Conservation (phyloP, 148 eudicot genomes). For the Talinum fruticosum region DNA sequence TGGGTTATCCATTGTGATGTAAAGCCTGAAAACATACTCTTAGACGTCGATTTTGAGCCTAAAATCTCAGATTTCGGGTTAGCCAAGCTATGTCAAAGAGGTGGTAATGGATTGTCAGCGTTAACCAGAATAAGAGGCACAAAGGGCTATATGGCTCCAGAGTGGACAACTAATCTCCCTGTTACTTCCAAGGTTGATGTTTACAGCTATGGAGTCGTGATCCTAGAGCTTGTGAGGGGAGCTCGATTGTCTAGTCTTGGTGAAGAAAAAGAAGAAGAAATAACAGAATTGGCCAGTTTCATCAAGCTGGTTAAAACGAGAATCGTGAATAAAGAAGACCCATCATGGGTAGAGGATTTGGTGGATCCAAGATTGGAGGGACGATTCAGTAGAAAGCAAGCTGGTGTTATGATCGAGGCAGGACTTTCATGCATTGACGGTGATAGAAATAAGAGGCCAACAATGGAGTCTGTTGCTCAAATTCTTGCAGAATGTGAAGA, state of each 20-base stretch:
- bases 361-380: background rate
- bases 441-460: background rate
- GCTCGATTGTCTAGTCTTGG: background rate
- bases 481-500: background rate
- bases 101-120: background rate
- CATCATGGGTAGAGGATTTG: background rate
- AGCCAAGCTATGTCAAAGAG: background rate
- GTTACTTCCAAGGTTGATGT: background rate
- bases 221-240: background rate
- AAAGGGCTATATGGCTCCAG: background rate
- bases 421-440: background rate
- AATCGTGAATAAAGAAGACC: background rate
- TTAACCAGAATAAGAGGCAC: background rate
- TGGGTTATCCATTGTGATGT: slow-evolving; percentile 2
- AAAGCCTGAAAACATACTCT: background rate
- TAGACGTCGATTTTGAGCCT: background rate
- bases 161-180: background rate
- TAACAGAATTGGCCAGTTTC: background rate
- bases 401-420: background rate
- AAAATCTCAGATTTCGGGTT: background rate
- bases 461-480: background rate
- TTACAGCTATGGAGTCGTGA: background rate
- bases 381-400: background rate
- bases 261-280: background rate
- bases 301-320: background rate